Percentiles rank a stretch among this genome's conserved stretches.
Conservation (phyloP, 2,329 filamentous ascomycete genomes). For the Botrytis aclada region DNA sequence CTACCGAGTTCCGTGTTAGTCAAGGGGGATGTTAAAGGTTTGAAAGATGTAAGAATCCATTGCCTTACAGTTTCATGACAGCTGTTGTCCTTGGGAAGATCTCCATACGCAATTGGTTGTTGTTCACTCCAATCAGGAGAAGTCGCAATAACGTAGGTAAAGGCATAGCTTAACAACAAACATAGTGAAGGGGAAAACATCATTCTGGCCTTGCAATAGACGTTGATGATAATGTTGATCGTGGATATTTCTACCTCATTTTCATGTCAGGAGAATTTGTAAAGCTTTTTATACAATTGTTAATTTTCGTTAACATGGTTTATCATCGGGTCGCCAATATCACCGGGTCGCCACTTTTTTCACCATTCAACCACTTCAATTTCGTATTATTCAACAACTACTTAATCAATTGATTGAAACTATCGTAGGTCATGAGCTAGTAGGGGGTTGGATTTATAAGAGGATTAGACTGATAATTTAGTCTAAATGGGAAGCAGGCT, state of each 20-base stretch:
- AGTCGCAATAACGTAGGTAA: background rate
- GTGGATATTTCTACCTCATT: background rate
- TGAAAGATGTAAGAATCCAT: background rate
- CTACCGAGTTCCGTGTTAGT: background rate
- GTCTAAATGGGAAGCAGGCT: no score
- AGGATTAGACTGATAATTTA: no score
- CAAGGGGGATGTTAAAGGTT: background rate
- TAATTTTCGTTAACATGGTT: background rate
- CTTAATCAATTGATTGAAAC: no score
- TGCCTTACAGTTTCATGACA: background rate
- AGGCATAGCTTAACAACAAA: background rate
- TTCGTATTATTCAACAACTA: no score
- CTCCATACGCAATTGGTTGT: background rate
- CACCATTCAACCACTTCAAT: no score
- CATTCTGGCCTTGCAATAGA: background rate
- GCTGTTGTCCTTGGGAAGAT: background rate
- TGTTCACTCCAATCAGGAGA: background rate
- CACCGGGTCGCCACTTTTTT: no score
- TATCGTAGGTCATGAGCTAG: no score
- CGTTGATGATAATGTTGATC: background rate
- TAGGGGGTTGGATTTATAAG: no score
- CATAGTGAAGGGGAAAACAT: background rate
- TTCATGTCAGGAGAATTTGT: background rate
- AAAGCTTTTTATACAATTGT: background rate
- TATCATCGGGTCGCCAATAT: no score